A percentile compares a stretch with the other conserved stretches of the same genome.
These are phyloP conservation scores for Trebouxia sp. DNA, from an alignment of 139 green algal species.

Conservation along the genomic window DNA sequence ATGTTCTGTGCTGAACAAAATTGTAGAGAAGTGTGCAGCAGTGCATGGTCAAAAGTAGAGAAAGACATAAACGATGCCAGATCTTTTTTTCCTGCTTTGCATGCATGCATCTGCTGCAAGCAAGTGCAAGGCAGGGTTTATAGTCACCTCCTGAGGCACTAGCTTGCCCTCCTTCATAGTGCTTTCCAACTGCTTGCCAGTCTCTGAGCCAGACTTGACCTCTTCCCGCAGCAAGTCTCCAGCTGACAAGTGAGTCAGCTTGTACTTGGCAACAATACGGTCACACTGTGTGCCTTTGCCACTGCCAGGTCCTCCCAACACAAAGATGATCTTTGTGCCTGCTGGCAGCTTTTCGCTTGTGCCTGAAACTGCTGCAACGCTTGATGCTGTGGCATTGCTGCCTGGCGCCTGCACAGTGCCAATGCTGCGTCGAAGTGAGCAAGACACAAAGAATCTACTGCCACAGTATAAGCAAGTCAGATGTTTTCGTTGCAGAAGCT, in stretches of 20 bases:
- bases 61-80: no score
- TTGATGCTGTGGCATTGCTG: neutral
- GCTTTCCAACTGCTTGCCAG: conserved; percentile 64
- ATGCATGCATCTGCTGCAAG: no score
- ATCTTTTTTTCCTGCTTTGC: no score
- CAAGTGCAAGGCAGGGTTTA: no score
- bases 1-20: no score
- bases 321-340: conserved; percentile 32
- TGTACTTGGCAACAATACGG: conserved; percentile 71
- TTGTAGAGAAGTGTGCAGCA: no score
- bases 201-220: conserved; percentile 25
- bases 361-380: neutral
- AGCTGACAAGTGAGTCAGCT: conserved; percentile 61
- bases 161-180: conserved; percentile 88
- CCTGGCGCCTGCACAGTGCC: neutral
- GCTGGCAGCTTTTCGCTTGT: neutral
- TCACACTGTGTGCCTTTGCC: conserved; percentile 92
- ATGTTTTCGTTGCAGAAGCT: no score
- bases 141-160: conserved; percentile 53
- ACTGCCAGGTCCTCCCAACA: conserved; percentile 5
- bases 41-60: no score
- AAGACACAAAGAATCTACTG: no score
- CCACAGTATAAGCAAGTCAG: no score
- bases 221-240: conserved; percentile 81
- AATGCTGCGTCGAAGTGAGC: no score